phyloP scores from a whole-genome alignment of 2,329 filamentous ascomycete species.

The Rasamsonia emersonii region DNA sequence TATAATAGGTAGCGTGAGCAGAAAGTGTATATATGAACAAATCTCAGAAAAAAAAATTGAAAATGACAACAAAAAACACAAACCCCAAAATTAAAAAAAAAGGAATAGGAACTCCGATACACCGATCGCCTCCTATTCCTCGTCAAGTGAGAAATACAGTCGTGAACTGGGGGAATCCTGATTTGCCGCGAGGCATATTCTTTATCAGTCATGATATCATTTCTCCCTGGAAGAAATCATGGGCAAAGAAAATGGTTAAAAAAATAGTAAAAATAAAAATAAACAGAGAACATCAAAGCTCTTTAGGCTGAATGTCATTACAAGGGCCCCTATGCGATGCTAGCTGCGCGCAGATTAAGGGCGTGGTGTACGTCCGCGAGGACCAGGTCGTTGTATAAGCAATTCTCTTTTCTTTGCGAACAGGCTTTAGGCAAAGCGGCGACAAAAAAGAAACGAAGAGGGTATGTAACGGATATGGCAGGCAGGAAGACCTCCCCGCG shows the following conservation, averaged over 20 bases:
- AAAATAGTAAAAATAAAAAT: conserved; percentile 10
- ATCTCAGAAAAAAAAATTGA: conserved; percentile 2
- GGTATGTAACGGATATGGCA: conserved; percentile 3
- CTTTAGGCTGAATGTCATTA: too few species aligned
- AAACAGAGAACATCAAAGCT: conserved; percentile 5
- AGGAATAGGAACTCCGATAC: conserved; percentile 16
- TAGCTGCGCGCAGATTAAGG: too few species aligned
- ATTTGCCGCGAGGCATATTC: conserved; percentile 17
- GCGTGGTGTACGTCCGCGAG: conserved; percentile 24
- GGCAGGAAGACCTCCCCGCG: conserved; percentile 14
- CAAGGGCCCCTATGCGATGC: too few species aligned
- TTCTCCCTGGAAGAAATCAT: conserved; percentile 12
- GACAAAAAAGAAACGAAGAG: conserved; percentile 3
- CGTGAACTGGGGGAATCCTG: conserved; percentile 10
- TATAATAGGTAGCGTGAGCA: not conserved
- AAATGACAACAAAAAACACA: conserved; percentile 5
- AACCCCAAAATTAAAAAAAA: conserved; percentile 2
- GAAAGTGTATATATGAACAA: conserved; percentile 4
- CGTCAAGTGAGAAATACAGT: too few species aligned
- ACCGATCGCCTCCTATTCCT: conserved; percentile 16
- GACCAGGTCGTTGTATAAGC: conserved; percentile 22
- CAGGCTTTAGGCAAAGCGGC: conserved; percentile 3
- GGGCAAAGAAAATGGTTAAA: conserved; percentile 11
- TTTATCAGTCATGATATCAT: conserved; percentile 18
- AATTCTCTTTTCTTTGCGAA: conserved; percentile 8